A percentile compares a stretch with the other conserved stretches of the same genome.
phyloP scores from a whole-genome alignment of 2,329 filamentous ascomycete species.

The Aschersonia sp. region DNA sequence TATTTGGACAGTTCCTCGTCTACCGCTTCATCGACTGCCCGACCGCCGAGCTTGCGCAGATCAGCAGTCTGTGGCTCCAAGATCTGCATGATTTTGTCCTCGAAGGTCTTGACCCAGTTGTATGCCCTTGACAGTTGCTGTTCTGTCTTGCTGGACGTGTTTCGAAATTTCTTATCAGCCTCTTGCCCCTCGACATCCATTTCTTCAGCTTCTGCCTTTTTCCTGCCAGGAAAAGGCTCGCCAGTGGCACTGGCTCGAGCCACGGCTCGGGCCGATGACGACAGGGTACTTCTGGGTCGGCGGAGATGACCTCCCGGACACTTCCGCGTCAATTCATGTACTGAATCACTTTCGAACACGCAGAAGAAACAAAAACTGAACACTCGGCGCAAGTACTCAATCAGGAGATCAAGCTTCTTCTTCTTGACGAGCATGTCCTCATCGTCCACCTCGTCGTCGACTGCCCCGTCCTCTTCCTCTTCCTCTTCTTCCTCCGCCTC shows the following conservation, averaged over 20 bases:
- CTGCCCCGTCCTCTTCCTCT: constrained; percentile 64
- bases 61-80: constrained; percentile 82
- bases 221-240: constrained; percentile 72
- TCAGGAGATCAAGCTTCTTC: constrained; percentile 89
- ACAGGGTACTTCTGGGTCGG: constrained; percentile 74
- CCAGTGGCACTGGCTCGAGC: constrained; percentile 73
- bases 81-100: constrained; percentile 89
- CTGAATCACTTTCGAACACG: constrained; percentile 94
- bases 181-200: constrained; percentile 32
- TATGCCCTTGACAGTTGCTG: constrained; percentile 88
- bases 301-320: constrained; percentile 95
- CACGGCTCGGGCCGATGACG: constrained; percentile 67
- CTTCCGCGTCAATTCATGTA: constrained; percentile 90
- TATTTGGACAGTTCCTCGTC: constrained; percentile 76
- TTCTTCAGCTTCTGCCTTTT: constrained; percentile 51
- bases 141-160: constrained; percentile 60
- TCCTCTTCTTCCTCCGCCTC: constrained; percentile 57
- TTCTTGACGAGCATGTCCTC: constrained; percentile 84
- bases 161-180: constrained; percentile 60
- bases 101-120: constrained; percentile 98
- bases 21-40: constrained; percentile 69
- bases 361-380: constrained; percentile 99
- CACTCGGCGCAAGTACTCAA: constrained; percentile 90
- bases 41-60: constrained; percentile 80
- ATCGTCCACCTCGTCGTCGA: constrained; percentile 80